phyloP scores from a whole-genome alignment of 345 rosid genomes.

The Boechera retrofracta region DNA sequence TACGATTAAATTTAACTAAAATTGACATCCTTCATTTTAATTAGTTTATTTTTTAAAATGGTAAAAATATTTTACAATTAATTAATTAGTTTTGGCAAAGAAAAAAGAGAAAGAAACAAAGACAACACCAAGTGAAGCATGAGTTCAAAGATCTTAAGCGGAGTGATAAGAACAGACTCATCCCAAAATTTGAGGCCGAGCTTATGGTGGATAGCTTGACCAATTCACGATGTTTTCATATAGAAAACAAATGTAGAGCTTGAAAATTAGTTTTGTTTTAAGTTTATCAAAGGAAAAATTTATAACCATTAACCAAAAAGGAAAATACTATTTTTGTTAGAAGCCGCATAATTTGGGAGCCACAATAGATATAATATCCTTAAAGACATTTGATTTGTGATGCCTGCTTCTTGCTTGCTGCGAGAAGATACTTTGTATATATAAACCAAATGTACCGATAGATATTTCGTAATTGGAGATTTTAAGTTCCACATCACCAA shows the following conservation, averaged over 20 bases:
- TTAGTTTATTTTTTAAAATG: neutral
- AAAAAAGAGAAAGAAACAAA: too few species aligned
- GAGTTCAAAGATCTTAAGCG: neutral
- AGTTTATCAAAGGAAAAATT: neutral
- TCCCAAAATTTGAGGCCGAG: neutral
- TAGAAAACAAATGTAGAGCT: neutral
- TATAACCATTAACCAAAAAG: neutral
- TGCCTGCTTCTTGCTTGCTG: too few species aligned
- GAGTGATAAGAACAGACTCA: too few species aligned
- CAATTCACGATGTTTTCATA: neutral
- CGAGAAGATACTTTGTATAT: too few species aligned
- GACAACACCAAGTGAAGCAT: neutral
- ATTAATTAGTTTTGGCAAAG: neutral
- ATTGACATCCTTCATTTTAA: neutral
- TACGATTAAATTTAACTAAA: too few species aligned
- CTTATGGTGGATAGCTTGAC: neutral
- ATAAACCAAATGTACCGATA: too few species aligned
- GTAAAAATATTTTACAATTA: neutral
- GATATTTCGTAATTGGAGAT: too few species aligned
- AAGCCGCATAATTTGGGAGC: neutral
- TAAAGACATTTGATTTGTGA: too few species aligned
- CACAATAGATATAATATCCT: too few species aligned
- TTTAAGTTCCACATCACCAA: too few species aligned
- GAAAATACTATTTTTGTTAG: too few species aligned
- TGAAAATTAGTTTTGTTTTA: neutral